A percentile compares a stretch with the other conserved stretches of the same genome.
phyloP scores from a whole-genome alignment of 306 rosid genomes.

The Cercis canadensis region DNA sequence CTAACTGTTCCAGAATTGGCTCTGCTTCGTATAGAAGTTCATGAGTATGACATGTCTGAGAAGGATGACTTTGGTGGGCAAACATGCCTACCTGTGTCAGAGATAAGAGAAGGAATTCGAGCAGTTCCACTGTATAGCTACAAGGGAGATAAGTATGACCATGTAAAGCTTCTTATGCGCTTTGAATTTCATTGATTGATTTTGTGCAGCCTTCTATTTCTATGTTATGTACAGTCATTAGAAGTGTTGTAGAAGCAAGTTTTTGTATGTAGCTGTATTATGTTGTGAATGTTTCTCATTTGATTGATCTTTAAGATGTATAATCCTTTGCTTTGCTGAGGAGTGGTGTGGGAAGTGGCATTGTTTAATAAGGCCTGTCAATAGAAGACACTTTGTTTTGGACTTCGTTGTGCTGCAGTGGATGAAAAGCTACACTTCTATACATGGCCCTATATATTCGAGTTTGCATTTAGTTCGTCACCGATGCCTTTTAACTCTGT shows the following conservation, averaged over 20 bases:
- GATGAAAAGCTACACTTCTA: no score
- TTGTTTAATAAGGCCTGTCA: no score
- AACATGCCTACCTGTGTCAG: slow-evolving; percentile 78
- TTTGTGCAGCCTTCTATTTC: slow-evolving; percentile 4
- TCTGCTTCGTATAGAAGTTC: slow-evolving; percentile 89
- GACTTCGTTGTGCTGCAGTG: no score
- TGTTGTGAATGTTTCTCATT: no score
- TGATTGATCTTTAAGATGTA: no score
- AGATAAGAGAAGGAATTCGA: slow-evolving; percentile 78
- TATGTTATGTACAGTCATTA: slow-evolving; percentile 35
- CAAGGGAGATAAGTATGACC: slow-evolving; percentile 73
- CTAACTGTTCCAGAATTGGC: slow-evolving; percentile 84
- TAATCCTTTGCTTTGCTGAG: no score
- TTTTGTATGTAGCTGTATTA: no score
- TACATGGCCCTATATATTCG: no score
- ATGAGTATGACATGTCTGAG: slow-evolving; percentile 95
- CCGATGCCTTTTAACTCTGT: no score
- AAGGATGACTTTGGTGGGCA: slow-evolving; percentile 99
- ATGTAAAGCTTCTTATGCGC: slow-evolving; percentile 90
- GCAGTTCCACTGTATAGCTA: slow-evolving; percentile 61
- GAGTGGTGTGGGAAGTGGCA: no score
- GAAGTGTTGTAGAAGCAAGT: background rate
- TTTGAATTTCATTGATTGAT: slow-evolving; percentile 72
- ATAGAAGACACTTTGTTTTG: no score
- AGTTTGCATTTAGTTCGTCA: no score